Conservation (phyloP, 2,329 filamentous ascomycete species). For the Scedosporium minutisporum region DNA sequence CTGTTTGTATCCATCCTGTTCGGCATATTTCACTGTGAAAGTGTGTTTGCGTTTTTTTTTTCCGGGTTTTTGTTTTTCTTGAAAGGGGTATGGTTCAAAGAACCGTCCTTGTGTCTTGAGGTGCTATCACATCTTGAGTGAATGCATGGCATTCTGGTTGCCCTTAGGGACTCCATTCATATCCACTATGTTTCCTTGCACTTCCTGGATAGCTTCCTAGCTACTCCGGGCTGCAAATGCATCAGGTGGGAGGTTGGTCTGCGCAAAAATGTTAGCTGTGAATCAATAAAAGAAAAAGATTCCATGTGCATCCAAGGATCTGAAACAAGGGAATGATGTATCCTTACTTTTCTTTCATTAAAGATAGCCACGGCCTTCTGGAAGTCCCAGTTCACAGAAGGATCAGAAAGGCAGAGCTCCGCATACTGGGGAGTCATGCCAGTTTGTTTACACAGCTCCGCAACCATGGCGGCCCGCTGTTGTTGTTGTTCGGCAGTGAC, state of each 20-base stretch:
- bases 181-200: background rate
- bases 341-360: slow-evolving; percentile 55
- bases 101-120: background rate
- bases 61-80: background rate
- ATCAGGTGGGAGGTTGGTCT: background rate
- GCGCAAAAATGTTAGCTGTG: background rate
- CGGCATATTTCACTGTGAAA: background rate
- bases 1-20: background rate
- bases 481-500: slow-evolving; percentile 38
- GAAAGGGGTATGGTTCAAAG: background rate
- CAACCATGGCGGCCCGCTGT: slow-evolving; percentile 51
- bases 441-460: slow-evolving; percentile 67
- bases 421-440: slow-evolving; percentile 73
- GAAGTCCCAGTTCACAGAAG: slow-evolving; percentile 63
- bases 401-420: slow-evolving; percentile 65
- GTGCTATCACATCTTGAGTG: background rate
- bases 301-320: background rate
- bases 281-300: background rate
- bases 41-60: background rate
- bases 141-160: background rate
- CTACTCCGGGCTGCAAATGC: background rate
- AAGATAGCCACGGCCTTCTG: slow-evolving; percentile 67
- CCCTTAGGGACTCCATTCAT: background rate
- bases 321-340: background rate
- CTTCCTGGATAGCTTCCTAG: background rate